A percentile compares a stretch with the other conserved stretches of the same genome.
Conservation (phyloP, 2,329 filamentous ascomycete species). For the Aspergillus puulaauensis region DNA sequence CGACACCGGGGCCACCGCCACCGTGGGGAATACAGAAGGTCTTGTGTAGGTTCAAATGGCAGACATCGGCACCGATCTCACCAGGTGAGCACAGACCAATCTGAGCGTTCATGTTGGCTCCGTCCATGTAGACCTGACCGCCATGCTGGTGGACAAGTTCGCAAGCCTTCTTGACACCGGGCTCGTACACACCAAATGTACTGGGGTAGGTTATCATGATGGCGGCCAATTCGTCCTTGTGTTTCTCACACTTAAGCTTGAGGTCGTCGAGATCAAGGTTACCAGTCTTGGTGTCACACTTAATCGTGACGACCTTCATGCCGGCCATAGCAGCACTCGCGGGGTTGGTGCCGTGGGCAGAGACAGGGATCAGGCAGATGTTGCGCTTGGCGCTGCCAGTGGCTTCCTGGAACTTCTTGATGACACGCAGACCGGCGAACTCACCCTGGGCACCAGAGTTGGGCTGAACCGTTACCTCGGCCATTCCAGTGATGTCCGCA, state of each 20-base stretch:
- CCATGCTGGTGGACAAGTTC: constrained; percentile 82
- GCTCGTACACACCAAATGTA: constrained; percentile 94
- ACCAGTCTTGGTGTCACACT: constrained; percentile 82
- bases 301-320: constrained; percentile 89
- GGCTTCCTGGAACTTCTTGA: constrained; percentile 77
- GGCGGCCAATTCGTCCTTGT: constrained; percentile 79
- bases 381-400: constrained; percentile 68
- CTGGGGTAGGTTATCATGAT: constrained; percentile 98
- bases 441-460: constrained; percentile 97
- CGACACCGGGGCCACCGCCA: constrained; percentile 88
- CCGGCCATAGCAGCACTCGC: constrained; percentile 94
- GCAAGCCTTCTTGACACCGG: constrained; percentile 80
- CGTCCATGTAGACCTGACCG: constrained; percentile 97
- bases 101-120: constrained; percentile 97
- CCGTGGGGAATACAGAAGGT: constrained; percentile 98
- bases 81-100: constrained; percentile 93
- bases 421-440: constrained; percentile 84
- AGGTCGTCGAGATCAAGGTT: constrained; percentile 88
- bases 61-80: constrained; percentile 93
- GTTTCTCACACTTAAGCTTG: constrained; percentile 82
- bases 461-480: constrained; percentile 84
- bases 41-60: constrained; percentile 97
- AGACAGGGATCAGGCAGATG: constrained; percentile 91
- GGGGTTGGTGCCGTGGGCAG: constrained; percentile 93
- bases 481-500: constrained; percentile 82